Base-by-base conservation (phyloP, 495 filamentous ascomycete species). In the Penicillium canescens region DNA sequence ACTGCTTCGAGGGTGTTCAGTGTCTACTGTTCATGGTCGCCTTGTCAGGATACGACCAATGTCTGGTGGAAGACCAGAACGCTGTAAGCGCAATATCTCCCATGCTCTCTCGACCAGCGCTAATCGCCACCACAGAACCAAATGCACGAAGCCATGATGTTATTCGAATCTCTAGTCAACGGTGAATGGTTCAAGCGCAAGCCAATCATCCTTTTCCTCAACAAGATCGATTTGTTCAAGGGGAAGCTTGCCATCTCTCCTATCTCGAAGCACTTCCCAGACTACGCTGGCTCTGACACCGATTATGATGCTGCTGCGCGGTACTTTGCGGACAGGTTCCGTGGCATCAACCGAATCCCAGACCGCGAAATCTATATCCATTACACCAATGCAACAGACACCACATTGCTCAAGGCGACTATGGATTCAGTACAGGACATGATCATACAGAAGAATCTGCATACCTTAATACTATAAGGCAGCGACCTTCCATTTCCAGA, bases 121-220 rank as follows among this genome's bases (percentile, higher is more conserved):
- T 35, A 49, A 47, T 6, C 16, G 10, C 18, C n/a, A 12, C 11
- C 5, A 14, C 45, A 96, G 92, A 98, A 98, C 66, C 94, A 97
- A 93, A 98, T 98, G 94, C 93, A 96, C 73, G 94, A 98, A 73
- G 95, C 94, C 4, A 81, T 98, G 54, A 97, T 96, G 86, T 82
- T 98, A 14, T 98, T 96, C 74, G 94, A 98, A 73, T 96, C 91
- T 9, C 92, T 98, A 60, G 91, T 91, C 66, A 97, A 97, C 65
- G 96, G 92, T 20, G 88, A 95, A 62, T 98, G 95, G 93, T 98
- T 98, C 73, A 88, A 91, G 61, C 90, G 89, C 59, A 96, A 94
- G 38, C 88, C 94, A 14, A 90, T 98, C 63, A 98, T 98, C 56
- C 83, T 98, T 36, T 98, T 98, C 78, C 80, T 98, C 51, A 98